Conservation (phyloP, 169 alveolate species). For the Hepatocystis sp. region DNA sequence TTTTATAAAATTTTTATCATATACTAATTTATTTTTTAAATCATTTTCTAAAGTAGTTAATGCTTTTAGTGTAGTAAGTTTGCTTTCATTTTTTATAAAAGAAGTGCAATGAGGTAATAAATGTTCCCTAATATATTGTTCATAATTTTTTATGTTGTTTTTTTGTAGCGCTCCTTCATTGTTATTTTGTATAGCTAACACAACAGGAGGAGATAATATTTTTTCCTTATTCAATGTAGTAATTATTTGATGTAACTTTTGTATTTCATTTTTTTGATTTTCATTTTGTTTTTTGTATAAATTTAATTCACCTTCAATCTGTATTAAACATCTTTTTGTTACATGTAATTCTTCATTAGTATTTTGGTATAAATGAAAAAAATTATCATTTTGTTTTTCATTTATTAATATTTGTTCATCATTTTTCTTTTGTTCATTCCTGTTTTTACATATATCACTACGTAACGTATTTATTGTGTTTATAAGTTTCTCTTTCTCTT, state of each 20-base stretch:
- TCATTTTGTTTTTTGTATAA: conserved; percentile 75
- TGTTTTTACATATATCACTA: conserved; percentile 41
- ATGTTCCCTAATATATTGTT: conserved; percentile 1
- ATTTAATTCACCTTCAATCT: conserved; percentile 68
- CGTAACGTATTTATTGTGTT: conserved; percentile 48
- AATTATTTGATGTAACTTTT: conserved; percentile 60
- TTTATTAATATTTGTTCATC: conserved; percentile 48
- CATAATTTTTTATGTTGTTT: conserved; percentile 11
- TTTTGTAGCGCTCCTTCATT: conserved; percentile 6
- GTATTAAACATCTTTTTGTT: conserved; percentile 75
- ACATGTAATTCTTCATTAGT: conserved; percentile 73
- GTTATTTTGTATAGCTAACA: conserved; percentile 64
- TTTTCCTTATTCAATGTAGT: conserved; percentile 71
- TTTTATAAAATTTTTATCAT: conserved; percentile 49
- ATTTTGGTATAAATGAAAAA: conserved; percentile 63
- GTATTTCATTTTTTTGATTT: conserved; percentile 74
- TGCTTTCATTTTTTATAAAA: conserved; percentile 15
- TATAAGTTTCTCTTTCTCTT: conserved; percentile 68
- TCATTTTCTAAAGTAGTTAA: conserved; percentile 13
- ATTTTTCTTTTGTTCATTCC: conserved; percentile 36
- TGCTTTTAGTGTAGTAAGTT: conserved; percentile 17
- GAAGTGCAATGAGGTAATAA: conserved; percentile 2
- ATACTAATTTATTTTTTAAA: background rate
- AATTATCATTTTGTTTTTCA: conserved; percentile 69
- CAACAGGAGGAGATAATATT: conserved; percentile 47